Evolutionary conservation across 148 eudicot genomes (phyloP).

Genomic region (Polygonum aviculare): DNA sequence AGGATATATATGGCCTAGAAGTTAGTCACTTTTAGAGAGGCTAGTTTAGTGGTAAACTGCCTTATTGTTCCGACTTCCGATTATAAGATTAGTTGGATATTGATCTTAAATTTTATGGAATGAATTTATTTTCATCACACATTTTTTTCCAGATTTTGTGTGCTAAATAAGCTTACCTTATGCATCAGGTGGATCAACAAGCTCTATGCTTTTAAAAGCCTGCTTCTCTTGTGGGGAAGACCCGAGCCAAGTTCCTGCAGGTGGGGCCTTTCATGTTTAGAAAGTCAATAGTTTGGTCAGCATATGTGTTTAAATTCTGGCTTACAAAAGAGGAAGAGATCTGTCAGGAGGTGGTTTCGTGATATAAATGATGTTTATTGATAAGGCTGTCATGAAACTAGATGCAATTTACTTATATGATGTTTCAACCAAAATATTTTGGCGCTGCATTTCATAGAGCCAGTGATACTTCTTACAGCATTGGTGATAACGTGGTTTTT

Average conservation of each 20-base stretch:
- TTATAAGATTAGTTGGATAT: not conserved
- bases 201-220: conserved; percentile 41
- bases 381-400: not conserved
- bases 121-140: not conserved
- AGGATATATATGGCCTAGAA: not conserved
- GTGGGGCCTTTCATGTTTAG: conserved; percentile 23
- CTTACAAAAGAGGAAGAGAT: not conserved
- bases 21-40: not conserved
- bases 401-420: not conserved
- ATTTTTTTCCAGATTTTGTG: not conserved
- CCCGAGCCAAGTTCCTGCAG: conserved; percentile 69
- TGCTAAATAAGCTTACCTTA: conserved; percentile 10
- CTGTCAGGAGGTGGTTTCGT: not conserved
- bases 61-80: conserved; percentile 1
- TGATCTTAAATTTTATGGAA: not conserved
- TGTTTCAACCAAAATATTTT: not conserved
- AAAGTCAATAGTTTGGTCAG: not conserved
- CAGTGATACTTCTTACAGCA: not conserved
- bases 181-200: conserved; percentile 53
- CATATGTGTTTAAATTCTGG: not conserved
- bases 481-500: not conserved
- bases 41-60: not conserved
- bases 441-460: not conserved
- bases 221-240: conserved; percentile 92
- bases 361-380: not conserved